Evolutionary conservation across 305 asterid genomes (phyloP), one percentile per base, ranked within the genome.

Genomic region (Withania somnifera): DNA sequence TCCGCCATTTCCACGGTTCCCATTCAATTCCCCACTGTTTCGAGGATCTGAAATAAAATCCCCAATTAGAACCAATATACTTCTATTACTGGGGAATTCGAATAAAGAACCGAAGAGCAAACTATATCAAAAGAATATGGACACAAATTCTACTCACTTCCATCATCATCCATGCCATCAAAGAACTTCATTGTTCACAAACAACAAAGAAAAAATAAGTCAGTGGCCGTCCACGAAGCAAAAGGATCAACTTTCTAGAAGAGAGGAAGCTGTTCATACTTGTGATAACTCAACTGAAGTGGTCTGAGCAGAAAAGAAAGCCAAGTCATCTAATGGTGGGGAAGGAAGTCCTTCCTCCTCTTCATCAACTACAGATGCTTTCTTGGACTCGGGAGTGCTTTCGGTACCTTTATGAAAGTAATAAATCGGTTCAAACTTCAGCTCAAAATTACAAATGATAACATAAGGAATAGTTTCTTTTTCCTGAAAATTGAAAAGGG

Each of bases 141-240:
- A 77, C 56, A 73, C 79, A 84, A 77, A 56, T 76, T 73, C 73
- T 89, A 97, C 99, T 97, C 96, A 97, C 99, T 97, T 91, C 97
- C 98, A 82, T 94, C 93, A 71, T 93, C 98, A 82, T 97, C 99
- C 93, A 97, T 92, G 87, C 94, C 97, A 36, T 97, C 99, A 82
- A 97, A 97, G 93, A 97, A 91, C 99, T 97, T 83, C 82, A 83
- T 58, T 81, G 56, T 56, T 75, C 73, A 84, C 77, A 78, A 57
- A 78, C 66, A 83, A 69, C 85, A 57, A 81, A 68, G 66, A n/a
- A 38, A 78, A 87, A 84, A 60, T 30, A 11, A 80, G 82, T 93
- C 84, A 91, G 88, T 73, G 57, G 47, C 64, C 24, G 14, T 67
- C 4, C 32, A 26, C 22, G 71, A 63, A 53, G 52, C 30, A 66